Evolutionary conservation across 169 alveolate genomes (phyloP), one percentile per base, ranked within the genome.

Genomic region (Cryptosporidium felis): DNA sequence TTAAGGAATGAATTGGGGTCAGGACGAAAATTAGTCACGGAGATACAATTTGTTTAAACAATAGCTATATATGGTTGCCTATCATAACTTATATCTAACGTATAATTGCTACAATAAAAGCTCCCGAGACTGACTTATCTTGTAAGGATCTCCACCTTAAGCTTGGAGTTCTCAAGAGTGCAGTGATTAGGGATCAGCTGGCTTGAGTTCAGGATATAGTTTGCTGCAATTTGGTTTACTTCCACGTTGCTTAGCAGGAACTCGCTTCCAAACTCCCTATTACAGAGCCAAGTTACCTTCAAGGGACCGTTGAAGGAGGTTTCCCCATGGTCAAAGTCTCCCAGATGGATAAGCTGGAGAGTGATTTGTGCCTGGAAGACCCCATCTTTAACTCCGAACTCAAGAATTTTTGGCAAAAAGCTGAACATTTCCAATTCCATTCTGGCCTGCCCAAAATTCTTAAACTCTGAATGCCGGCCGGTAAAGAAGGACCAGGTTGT

Each of bases 301-400:
- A 74, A 23, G 32, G 85, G 85, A 34, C 85, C 85, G 42, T 14
- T 74, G 16, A 53, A 74, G 32, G 85, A 74, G 12, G 61, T 36
- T 21, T 74, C 42, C 51, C 32, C 42, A 6, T 26, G 30, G 21
- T 49, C 58, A 5, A 36, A n/a, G 5, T 56, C 85, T 28, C 23
- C 74, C 18, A 56, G 18, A 21, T 74, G 56, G 38, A 53, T 18
- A n/a, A 74, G 30, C n/a, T 58, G 63, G 10, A 74, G 40, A 4
- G 85, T 38, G 8, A 74, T 74, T 32, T 53, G 60, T 36, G 85
- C 85, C 26, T 74, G 85, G 45, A 74, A 40, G 36, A 23, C 38
- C 12, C 44, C 61, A 32, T 56, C 67, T n/a, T 36, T 36, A 30
- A 56, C 45, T 16, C 38, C 26, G 61, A 53, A 74, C 38, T 74